Conservation (phyloP, 352 stramenopile genomes). For the Phytopythium litorale region DNA sequence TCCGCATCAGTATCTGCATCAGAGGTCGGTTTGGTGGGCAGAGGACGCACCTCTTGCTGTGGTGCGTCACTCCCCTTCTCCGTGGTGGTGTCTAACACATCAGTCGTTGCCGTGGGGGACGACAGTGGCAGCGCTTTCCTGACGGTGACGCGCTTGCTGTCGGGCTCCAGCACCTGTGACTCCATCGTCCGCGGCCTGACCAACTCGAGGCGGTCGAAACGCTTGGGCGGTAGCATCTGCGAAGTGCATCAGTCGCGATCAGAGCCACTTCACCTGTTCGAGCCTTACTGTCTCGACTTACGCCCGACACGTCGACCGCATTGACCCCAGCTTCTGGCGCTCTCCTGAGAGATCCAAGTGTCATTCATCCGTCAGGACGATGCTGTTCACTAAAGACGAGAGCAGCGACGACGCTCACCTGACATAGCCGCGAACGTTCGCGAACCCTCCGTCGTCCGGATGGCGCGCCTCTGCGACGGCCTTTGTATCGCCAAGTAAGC, state of each 20-base stretch:
- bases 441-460: background rate
- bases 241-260: background rate
- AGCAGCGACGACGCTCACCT: slow-evolving; percentile 25
- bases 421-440: slow-evolving; percentile 40
- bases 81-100: background rate
- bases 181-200: slow-evolving; percentile 7
- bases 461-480: background rate
- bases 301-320: background rate
- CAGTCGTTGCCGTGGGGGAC: background rate
- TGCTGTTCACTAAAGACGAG: background rate
- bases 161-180: slow-evolving; percentile 2
- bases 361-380: background rate
- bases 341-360: background rate
- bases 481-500: background rate
- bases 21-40: background rate
- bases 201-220: background rate
- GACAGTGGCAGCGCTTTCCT: slow-evolving; percentile 1
- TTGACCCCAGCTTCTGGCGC: background rate
- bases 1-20: background rate
- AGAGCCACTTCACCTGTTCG: background rate
- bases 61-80: slow-evolving; percentile 15
- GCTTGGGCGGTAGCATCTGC: background rate
- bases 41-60: slow-evolving; percentile 36
- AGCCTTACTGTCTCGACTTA: background rate
- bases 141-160: background rate